A percentile compares a stretch with the other conserved stretches of the same genome.
These are phyloP conservation scores for Cercospora zeina DNA, from an alignment of 2,329 filamentous ascomycete genomes.

Conservation along the genomic window DNA sequence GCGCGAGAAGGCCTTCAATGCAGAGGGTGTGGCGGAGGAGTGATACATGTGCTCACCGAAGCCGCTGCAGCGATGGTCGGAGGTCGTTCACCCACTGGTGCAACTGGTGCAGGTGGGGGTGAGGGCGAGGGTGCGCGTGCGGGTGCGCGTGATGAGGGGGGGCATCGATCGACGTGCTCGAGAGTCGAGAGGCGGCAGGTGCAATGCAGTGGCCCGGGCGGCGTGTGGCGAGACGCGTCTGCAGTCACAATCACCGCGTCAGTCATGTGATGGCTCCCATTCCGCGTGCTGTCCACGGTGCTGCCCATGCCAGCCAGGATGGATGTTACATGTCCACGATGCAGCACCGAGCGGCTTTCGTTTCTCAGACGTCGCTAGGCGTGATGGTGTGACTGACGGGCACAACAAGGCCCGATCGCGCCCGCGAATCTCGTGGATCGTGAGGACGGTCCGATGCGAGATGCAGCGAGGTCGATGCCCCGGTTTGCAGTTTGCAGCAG, in stretches of 20 bases:
- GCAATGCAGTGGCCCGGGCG: slow-evolving; percentile 7
- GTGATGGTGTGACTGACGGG: no score
- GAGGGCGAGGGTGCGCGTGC: no score
- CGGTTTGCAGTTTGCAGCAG: no score
- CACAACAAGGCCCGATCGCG: no score
- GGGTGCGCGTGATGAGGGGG: no score
- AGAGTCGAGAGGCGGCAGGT: neutral
- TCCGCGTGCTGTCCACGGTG: neutral
- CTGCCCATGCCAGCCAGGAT: neutral
- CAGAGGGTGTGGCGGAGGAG: neutral
- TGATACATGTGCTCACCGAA: neutral
- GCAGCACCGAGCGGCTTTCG: no score
- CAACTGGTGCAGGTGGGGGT: no score
- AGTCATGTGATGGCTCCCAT: slow-evolving; percentile 20
- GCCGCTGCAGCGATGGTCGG: neutral
- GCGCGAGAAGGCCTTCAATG: neutral
- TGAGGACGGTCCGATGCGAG: neutral
- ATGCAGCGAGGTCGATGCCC: neutral
- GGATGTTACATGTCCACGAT: no score
- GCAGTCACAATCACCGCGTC: slow-evolving; percentile 1
- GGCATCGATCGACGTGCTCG: no score
- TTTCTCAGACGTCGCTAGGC: no score
- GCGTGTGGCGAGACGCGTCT: neutral
- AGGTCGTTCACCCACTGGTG: no score
- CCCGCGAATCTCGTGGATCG: neutral